Evolutionary conservation across 257 asterid species (phyloP), one percentile per base, ranked within the genome.

Genomic region (Forsythia suspensa): DNA sequence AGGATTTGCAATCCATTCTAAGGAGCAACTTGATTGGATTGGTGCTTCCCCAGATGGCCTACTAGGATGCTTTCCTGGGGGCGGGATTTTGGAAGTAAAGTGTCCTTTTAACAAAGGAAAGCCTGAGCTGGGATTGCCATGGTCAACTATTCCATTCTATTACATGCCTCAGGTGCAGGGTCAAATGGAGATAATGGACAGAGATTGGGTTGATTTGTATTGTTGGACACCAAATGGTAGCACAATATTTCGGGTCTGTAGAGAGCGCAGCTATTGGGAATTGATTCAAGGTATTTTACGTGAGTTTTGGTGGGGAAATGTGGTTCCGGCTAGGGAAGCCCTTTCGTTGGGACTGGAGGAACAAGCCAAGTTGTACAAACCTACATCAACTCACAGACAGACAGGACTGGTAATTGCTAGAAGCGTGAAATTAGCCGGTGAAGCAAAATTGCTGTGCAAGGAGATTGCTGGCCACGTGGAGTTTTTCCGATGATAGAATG

Each of bases 151-250:
- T 88, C 98, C 98, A 3, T 94, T 87, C 81, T 96, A 96, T 84
- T 96, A 96, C 91, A 90, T 94, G 95, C 99, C 99, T 82, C 99
- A 96, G 52, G 92, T 94, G 81, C 99, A 94, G 78, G 99, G 98
- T 7, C 99, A 94, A 83, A 92, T 96, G 99, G 99, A 94, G 91
- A 91, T 94, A 73, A 91, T 94, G 97, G 85, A 89, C 74, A 80
- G 97, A 78, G 95, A 92, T 77, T 93, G 99, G 98, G 98, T 82
- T 18, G 99, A 93, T 89, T 79, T 93, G 77, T 93, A 93, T 76
- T 95, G 99, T 74, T 95, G 99, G 99, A 95, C 96, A 3, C 99
- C 96, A 5, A 95, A 91, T 4, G 97, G 97, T 4, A 92, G 99
- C 77, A 85, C 98, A 5, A 83, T 93, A 74, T 93, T 95, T 63